Conservation (phyloP, 1,139 yeast species). For the Magnusiomyces clavatus region DNA sequence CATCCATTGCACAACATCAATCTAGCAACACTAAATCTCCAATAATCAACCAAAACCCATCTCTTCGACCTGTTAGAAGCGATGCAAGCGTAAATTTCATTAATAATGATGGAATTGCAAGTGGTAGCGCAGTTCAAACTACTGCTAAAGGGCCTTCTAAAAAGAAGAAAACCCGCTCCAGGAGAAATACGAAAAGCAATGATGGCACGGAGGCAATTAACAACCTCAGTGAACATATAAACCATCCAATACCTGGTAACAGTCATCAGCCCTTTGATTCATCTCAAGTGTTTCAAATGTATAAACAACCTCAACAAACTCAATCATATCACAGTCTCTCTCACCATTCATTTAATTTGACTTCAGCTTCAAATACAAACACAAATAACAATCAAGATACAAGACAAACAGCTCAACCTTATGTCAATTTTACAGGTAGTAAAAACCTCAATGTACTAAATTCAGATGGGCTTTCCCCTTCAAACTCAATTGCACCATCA, state of each 20-base stretch:
- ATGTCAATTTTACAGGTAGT: too few species aligned
- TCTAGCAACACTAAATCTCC: too few species aligned
- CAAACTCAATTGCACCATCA: too few species aligned
- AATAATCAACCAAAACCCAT: too few species aligned
- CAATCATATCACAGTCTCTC: not conserved
- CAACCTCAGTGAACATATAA: not conserved
- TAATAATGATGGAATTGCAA: too few species aligned
- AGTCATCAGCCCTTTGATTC: not conserved
- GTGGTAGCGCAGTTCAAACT: too few species aligned
- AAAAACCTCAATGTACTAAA: too few species aligned
- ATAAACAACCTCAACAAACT: not conserved
- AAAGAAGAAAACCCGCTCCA: slow-evolving; percentile 12
- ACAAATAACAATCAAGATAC: not conserved
- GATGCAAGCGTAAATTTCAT: too few species aligned
- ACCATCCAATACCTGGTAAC: not conserved
- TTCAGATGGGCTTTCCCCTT: too few species aligned
- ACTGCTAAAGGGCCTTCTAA: slow-evolving; percentile 9
- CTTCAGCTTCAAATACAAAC: not conserved
- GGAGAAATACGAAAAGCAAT: slow-evolving; percentile 13
- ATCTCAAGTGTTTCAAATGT: not conserved
- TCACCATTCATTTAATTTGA: not conserved
- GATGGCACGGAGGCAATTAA: not conserved
- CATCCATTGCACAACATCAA: too few species aligned
- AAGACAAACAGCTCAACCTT: too few species aligned
- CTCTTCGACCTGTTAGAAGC: too few species aligned